Evolutionary conservation across 768 basidiomycete genomes (phyloP).

Genomic region (Collybia sp.): DNA sequence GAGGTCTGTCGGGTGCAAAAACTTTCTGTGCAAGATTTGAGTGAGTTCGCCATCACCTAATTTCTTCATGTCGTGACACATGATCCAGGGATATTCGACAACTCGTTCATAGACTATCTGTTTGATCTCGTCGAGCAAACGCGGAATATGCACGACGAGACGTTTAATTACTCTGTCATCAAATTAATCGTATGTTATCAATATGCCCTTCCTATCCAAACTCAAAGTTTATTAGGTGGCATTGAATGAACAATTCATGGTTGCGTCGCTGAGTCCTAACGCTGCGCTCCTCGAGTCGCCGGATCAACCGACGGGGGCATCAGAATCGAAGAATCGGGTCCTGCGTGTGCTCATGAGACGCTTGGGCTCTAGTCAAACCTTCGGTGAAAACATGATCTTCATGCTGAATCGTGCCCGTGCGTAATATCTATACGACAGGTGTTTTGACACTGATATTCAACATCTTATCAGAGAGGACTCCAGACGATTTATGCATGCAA

Average conservation of each 20-base stretch:
- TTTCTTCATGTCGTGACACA: conserved; percentile 1
- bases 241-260: conserved; percentile 99
- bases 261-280: conserved; percentile 53
- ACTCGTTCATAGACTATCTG: conserved; percentile 81
- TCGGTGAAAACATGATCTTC: conserved; percentile 98
- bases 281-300: conserved; percentile 11
- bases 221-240: conserved; percentile 55
- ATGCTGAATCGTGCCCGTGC: conserved; percentile 94
- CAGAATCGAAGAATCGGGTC: conserved; percentile 68
- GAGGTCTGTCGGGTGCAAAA: conserved; percentile 93
- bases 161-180: conserved; percentile 93
- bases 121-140: conserved; percentile 96
- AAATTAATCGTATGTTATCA: conserved; percentile 73
- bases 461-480: conserved; percentile 58
- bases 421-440: conserved; percentile 19
- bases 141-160: conserved; percentile 81
- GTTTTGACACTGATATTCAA: neutral
- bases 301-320: conserved; percentile 13
- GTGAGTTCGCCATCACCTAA: conserved; percentile 37
- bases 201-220: neutral
- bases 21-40: conserved; percentile 69
- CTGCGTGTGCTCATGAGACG: conserved; percentile 81
- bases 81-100: conserved; percentile 66
- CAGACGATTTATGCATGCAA: conserved; percentile 94
- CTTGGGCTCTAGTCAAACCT: conserved; percentile 84